Conservation (phyloP, 306 rosid species). For the Vigna radiata region DNA sequence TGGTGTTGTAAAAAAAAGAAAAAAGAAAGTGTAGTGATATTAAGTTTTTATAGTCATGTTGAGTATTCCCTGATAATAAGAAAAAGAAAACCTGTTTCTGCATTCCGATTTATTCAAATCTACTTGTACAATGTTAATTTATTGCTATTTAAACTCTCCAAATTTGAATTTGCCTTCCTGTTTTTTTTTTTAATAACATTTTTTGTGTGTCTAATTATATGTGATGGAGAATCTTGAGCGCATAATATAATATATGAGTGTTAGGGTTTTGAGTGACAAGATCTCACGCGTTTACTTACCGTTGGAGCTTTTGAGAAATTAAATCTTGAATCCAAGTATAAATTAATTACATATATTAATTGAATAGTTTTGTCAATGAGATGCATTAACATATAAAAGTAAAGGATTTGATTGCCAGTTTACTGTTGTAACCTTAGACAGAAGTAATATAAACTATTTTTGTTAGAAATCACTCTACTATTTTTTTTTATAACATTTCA, state of each 20-base stretch:
- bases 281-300: conserved; percentile 51
- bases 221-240: conserved; percentile 49
- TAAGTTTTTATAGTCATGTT: neutral
- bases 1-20: no score
- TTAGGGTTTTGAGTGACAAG: conserved; percentile 72
- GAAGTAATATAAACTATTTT: no score
- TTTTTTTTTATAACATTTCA: no score
- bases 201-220: conserved; percentile 16
- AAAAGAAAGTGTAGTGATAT: neutral
- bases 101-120: neutral
- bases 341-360: no score
- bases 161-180: neutral
- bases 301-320: conserved; percentile 74
- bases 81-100: neutral
- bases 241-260: conserved; percentile 49
- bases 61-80: neutral
- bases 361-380: no score
- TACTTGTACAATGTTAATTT: no score
- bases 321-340: conserved; percentile 33
- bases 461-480: no score
- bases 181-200: neutral
- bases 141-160: neutral
- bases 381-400: no score
- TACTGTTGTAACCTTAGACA: no score
- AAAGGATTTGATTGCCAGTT: no score